Evolutionary conservation across 148 eudicot species (phyloP), one percentile per base, ranked within the genome.

Genomic region (Camellia granthamiana): DNA sequence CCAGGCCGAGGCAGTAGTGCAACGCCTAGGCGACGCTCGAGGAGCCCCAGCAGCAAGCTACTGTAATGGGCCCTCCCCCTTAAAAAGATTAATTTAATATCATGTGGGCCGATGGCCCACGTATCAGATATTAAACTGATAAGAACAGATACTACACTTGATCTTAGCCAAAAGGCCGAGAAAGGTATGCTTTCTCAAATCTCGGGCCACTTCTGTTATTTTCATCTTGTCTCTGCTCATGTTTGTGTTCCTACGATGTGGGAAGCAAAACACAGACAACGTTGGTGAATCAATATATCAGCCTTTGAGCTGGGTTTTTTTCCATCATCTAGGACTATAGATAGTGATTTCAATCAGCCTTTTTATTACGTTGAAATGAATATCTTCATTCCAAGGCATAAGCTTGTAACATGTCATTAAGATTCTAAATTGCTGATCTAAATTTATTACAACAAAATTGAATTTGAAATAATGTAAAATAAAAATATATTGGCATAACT

Each of bases 101-200:
- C 83, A 23, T 75, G 84, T 82, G 84, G 13, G 55, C 69, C 77
- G 10, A 75, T 81, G 83, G 79, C 82, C 80, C 86, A 85, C 86
- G 12, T 86, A 85, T 88, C 88, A 88, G 85, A 85, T 88, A 88
- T 88, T 88, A 87, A 87, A 87, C 88, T 85, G 90, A 87, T 87
- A 85, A 87, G 88, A 84, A 88, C 90, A 85, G 84, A 88, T 88
- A 85, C 90, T 88, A 88, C 89, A 84, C 86, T 86, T 84, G 88
- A 85, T 87, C 87, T 84, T 87, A 87, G 89, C 89, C 89, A 87
- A 87, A 87, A 87, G 89, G 89, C 90, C 90, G 90, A 87, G 90
- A 88, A 83, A 83, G 85, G 91, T 88, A 80, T 87, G 73, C 64
- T 60, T 60, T 60, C 0, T 5, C 52, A 0, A 49, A 7, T 3